A percentile compares a stretch with the other conserved stretches of the same genome.
These are phyloP conservation scores for Dalbergia cultrata DNA, from an alignment of 306 rosid genomes.

Conservation along the genomic window DNA sequence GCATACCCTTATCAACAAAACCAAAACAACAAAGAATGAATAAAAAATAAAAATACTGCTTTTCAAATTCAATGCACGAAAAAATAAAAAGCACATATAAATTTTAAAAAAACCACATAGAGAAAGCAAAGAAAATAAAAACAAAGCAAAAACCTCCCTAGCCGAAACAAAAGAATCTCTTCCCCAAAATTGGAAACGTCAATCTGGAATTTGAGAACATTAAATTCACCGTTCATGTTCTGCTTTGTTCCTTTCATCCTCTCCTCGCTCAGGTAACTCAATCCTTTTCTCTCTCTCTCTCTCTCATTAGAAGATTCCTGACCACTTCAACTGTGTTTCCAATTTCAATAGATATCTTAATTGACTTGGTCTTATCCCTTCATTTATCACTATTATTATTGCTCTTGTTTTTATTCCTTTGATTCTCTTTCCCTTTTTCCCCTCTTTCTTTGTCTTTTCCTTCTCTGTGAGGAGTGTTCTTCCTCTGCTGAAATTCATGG, in stretches of 20 bases:
- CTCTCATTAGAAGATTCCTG: conserved; percentile 49
- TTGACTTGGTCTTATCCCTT: conserved; percentile 26
- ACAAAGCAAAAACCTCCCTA: conserved; percentile 41
- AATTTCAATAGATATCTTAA: conserved; percentile 24
- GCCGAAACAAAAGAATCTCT: conserved; percentile 22
- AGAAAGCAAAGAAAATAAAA: conserved; percentile 22
- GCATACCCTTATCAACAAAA: no score
- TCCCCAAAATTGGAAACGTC: no score
- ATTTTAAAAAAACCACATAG: background rate
- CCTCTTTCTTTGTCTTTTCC: background rate
- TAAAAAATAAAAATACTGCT: background rate
- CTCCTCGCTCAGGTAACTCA: conserved; percentile 58
- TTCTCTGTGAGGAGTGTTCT: background rate
- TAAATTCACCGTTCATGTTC: conserved; percentile 47
- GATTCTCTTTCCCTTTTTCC: background rate
- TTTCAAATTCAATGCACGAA: background rate
- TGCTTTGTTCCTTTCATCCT: conserved; percentile 62
- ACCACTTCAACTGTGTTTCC: conserved; percentile 42
- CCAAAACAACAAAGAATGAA: no score
- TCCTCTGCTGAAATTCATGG: conserved; percentile 15
- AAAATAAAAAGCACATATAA: background rate
- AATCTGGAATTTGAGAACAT: conserved; percentile 32
- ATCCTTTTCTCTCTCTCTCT: conserved; percentile 38
- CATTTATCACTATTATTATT: conserved; percentile 7
- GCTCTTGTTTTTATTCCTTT: conserved; percentile 27